Conservation (phyloP, 345 rosid species). For the Kandelia obovata region DNA sequence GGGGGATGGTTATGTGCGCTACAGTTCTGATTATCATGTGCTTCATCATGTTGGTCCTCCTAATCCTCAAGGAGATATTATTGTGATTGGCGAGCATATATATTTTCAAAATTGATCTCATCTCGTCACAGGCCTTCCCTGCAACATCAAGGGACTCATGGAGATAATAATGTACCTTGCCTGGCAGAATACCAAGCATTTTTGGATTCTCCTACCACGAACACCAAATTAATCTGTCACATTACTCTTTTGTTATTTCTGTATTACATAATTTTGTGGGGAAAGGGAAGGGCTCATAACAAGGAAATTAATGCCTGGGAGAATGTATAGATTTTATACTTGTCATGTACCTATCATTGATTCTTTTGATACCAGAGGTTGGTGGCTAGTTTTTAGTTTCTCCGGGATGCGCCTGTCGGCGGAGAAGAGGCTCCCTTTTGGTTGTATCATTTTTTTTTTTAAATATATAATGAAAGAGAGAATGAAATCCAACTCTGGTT, state of each 20-base stretch:
- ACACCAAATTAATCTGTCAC: conserved; percentile 1
- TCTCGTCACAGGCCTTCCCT: background rate
- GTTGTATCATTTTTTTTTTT: background rate
- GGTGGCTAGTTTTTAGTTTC: conserved; percentile 1
- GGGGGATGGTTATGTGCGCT: conserved; percentile 97
- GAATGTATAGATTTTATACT: conserved; percentile 15
- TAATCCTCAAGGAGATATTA: conserved; percentile 71
- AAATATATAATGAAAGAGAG: background rate
- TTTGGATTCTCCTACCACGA: conserved; percentile 10
- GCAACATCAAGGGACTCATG: conserved; percentile 5
- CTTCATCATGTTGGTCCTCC: conserved; percentile 82
- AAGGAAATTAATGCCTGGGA: conserved; percentile 5
- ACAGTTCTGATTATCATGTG: conserved; percentile 86
- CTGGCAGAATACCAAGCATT: conserved; percentile 13
- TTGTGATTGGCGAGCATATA: conserved; percentile 41
- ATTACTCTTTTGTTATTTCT: conserved; percentile 3
- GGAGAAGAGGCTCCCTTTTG: no score
- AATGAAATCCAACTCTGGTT: background rate
- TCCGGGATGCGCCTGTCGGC: no score
- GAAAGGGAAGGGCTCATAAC: background rate
- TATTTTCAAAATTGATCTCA: conserved; percentile 5
- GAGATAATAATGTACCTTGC: background rate
- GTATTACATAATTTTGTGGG: background rate
- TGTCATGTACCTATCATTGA: conserved; percentile 8
- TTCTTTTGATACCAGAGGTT: conserved; percentile 14